A percentile compares a stretch with the other conserved stretches of the same genome.
phyloP scores from a whole-genome alignment of 805 yeast genomes.

The Hermanozyma aechmeae region DNA sequence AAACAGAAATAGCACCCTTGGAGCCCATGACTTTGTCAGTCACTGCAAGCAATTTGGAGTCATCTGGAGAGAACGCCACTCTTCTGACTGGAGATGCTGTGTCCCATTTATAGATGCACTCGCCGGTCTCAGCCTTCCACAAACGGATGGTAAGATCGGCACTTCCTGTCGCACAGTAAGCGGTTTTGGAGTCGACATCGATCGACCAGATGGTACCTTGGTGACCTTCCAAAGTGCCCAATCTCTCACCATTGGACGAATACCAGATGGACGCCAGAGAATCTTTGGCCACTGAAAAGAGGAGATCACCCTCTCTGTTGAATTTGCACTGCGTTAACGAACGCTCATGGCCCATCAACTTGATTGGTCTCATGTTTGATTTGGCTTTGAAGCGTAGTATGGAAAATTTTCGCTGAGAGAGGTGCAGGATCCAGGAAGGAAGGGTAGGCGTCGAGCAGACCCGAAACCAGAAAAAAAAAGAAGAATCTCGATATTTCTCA shows the following conservation, averaged over 20 bases:
- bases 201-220: constrained; percentile 93
- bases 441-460: too few species aligned
- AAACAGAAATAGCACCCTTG: constrained; percentile 67
- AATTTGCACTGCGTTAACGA: constrained; percentile 93
- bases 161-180: constrained; percentile 74
- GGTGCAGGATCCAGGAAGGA: too few species aligned
- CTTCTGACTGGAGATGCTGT: constrained; percentile 83
- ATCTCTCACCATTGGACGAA: constrained; percentile 90
- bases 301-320: constrained; percentile 90
- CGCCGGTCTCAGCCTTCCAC: constrained; percentile 79
- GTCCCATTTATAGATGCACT: constrained; percentile 61
- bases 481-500: too few species aligned
- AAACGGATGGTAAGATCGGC: constrained; percentile 82
- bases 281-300: constrained; percentile 90
- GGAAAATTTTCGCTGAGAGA: not conserved
- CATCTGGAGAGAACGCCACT: constrained; percentile 77
- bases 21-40: constrained; percentile 91
- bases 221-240: constrained; percentile 82
- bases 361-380: constrained; percentile 37
- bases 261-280: constrained; percentile 86
- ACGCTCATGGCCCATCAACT: constrained; percentile 94
- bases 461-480: too few species aligned
- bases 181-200: constrained; percentile 69
- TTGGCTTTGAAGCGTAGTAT: not conserved
- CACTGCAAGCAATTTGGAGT: constrained; percentile 58